Percentiles rank a stretch among this genome's conserved stretches.
Conservation (phyloP, 805 yeast genomes). For the Barnettozyma wickerhamii region DNA sequence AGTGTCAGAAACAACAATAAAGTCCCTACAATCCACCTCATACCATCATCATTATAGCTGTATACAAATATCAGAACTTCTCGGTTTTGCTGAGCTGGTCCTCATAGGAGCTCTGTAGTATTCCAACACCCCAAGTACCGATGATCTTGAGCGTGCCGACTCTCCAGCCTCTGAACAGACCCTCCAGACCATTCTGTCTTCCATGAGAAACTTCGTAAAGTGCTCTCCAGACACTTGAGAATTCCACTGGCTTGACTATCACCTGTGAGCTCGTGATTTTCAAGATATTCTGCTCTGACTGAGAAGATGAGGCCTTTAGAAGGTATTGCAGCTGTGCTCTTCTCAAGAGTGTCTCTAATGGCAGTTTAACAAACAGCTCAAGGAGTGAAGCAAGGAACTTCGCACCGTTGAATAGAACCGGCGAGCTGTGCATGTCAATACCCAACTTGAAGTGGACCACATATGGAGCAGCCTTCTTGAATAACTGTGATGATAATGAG, state of each 20-base stretch:
- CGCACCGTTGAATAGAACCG: conserved; percentile 52
- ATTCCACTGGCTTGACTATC: conserved; percentile 55
- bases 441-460: conserved; percentile 55
- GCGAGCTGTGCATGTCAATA: conserved; percentile 62
- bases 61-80: conserved; percentile 24
- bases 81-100: conserved; percentile 38
- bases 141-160: conserved; percentile 74
- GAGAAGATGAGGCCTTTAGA: conserved; percentile 30
- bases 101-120: conserved; percentile 49
- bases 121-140: conserved; percentile 77
- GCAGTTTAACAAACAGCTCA: conserved; percentile 74
- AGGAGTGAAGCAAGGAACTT: conserved; percentile 57
- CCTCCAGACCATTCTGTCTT: conserved; percentile 42
- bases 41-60: too few species aligned
- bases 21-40: too few species aligned
- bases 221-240: conserved; percentile 51
- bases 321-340: conserved; percentile 77
- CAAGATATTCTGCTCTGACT: conserved; percentile 28
- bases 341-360: conserved; percentile 80
- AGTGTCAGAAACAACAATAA: conserved; percentile 25
- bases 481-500: conserved; percentile 53
- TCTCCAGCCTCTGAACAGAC: conserved; percentile 87
- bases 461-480: conserved; percentile 64
- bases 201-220: conserved; percentile 40
- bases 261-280: conserved; percentile 45